Evolutionary conservation across 2,329 filamentous ascomycete genomes (phyloP), one percentile per base, ranked within the genome.

Genomic region (Ophiostoma sp.): DNA sequence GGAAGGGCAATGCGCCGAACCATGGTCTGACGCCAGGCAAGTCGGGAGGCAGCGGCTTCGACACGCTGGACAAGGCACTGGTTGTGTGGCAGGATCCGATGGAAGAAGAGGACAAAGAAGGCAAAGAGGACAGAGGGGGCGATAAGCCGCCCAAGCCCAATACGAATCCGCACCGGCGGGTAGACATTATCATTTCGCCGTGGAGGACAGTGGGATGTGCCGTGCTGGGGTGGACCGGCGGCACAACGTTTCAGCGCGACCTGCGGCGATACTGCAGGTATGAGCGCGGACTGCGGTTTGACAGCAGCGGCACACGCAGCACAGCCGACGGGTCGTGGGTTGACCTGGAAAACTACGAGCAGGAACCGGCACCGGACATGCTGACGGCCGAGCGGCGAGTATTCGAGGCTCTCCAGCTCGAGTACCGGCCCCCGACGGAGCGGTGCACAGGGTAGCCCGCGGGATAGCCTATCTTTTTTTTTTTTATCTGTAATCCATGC

Each of bases 151-250:
- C 72, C 5, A 78, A 76, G 0, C 79, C 79, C 1, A 94, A 93
- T 72, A 85, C 87, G 0, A 92, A 93, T 74, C 84, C 86, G 0
- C 94, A 97, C 77, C 87, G 93, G 27, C 85, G 94, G 65, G 94
- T 98, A 0, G 94, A 98, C 77, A 97, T 98, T 71, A 94, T 98
- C 74, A 83, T 98, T 72, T 89, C 88, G 31, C 93, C 94, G 0
- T 97, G 94, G 92, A 89, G 89, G 70, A 96, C 93, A 0, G 88
- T 91, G 0, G 94, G 95, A 0, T 97, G 93, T 75, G 94, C 94
- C 0, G 85, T 98, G 4, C 81, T 94, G 23, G 94, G 93, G 1
- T 98, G 94, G 95, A 90, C 87, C 20, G 92, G 93, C 0, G 94
- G 89, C 1, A 96, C 90, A 0, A 97, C 93, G 0, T 98, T 97